Percentiles rank a stretch among this genome's conserved stretches.
phyloP scores from a whole-genome alignment of 306 rosid genomes.

The Vicia faba region DNA sequence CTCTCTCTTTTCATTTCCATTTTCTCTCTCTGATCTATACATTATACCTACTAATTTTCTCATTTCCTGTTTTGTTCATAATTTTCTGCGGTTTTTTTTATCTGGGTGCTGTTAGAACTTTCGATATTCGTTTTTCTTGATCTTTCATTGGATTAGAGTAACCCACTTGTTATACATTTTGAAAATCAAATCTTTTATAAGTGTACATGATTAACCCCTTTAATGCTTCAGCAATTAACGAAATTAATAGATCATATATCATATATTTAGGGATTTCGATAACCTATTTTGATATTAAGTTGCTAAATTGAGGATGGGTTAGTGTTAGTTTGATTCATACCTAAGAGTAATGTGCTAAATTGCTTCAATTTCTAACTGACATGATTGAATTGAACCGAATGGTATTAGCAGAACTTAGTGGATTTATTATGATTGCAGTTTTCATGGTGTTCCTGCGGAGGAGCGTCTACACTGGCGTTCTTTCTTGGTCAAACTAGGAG shows the following conservation, averaged over 20 bases:
- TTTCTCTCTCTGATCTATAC: conserved; percentile 8
- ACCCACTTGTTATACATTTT: too few relatives aligned
- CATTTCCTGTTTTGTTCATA: too few relatives aligned
- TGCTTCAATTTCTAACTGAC: neutral
- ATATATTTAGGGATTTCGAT: neutral
- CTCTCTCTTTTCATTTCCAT: too few relatives aligned
- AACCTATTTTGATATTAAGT: conserved; percentile 3
- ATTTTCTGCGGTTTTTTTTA: neutral
- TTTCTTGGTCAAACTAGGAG: conserved; percentile 88
- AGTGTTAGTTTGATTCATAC: neutral
- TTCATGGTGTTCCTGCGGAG: conserved; percentile 96
- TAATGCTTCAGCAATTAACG: conserved; percentile 7
- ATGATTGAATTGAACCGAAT: conserved; percentile 1
- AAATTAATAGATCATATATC: conserved; percentile 14
- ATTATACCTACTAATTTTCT: neutral
- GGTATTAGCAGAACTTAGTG: conserved; percentile 1
- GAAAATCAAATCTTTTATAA: too few relatives aligned
- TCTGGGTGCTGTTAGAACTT: neutral
- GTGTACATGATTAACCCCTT: neutral
- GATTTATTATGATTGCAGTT: conserved; percentile 52
- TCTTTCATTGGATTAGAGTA: neutral
- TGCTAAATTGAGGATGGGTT: neutral
- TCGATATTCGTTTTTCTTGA: neutral
- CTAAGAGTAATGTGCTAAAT: neutral
- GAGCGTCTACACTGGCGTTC: conserved; percentile 97